Evolutionary conservation across 1,284 basidiomycete genomes (phyloP), one percentile per base, ranked within the genome.

Genomic region (Termitomyces sp.): DNA sequence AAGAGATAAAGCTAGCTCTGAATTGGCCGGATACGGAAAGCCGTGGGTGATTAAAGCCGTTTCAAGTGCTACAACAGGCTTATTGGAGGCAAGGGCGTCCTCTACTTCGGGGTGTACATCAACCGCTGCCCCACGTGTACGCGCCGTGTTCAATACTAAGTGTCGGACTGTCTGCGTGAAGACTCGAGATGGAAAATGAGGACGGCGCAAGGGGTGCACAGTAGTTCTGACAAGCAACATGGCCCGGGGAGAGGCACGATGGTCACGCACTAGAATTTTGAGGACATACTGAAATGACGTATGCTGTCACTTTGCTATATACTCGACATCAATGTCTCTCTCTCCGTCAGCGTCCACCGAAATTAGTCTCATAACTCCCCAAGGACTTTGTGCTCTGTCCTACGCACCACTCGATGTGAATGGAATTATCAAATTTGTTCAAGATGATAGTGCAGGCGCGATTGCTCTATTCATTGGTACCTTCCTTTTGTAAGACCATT

Each of bases 41-140:
- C 92, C 96, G 75, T 97, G 93, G 0, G 95, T 95, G 55, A 97
- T 85, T 56, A 99, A 85, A 1, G 95, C 88, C 1, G 91, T 93
- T 64, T 91, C 88, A n/a, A 91, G 76, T 18, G 88, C 88, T 8
- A 90, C 87, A 43, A 89, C 72, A 38, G 87, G 81, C 60, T 70
- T 73, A 33, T 71, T 70, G 44, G 73, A 69, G 13, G 76, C 72
- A 28, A 95, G 74, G 1, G 92, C 92, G 58, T 91, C 79, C 60
- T 86, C 73, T 24, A 76, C 86, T 68, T 95, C 91, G 11, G 88
- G 84, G 57, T 87, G 85, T 26, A 91, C 65, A 64, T 90, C 87
- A 8, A 89, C 63, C n/a, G 78, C 75, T 19, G 72, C 67, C 35
- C 66, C 60, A 40, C 64, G 64, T 5, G 52, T 49, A 16, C 58